Percentiles rank a stretch among this genome's conserved stretches.
These are phyloP conservation scores for Microstegium vimineum DNA, from an alignment of 176 grass and related monocot genomes.

Conservation along the genomic window DNA sequence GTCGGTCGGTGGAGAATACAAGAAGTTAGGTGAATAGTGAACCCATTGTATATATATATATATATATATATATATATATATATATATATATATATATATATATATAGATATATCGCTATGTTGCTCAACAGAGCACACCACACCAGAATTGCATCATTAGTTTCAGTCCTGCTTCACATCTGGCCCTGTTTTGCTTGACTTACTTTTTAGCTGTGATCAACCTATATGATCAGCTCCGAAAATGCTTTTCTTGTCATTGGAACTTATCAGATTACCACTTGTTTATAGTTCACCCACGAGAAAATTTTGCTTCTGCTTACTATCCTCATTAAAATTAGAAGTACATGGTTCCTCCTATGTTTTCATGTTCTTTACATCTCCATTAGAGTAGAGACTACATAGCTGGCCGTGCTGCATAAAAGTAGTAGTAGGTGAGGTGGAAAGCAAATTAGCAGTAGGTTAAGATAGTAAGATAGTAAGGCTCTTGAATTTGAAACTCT, in stretches of 20 bases:
- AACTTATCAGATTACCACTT: neutral
- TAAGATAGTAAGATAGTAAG: slow-evolving; percentile 14
- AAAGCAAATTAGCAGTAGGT: slow-evolving; percentile 10
- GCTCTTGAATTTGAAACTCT: slow-evolving; percentile 10
- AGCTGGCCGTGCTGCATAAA: slow-evolving; percentile 14
- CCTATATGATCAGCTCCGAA: slow-evolving; percentile 12
- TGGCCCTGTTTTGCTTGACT: slow-evolving; percentile 19
- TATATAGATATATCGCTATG: slow-evolving; percentile 5
- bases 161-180: slow-evolving; percentile 21
- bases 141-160: slow-evolving; percentile 26
- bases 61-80: too few relatives aligned
- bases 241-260: slow-evolving; percentile 2
- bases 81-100: too few relatives aligned
- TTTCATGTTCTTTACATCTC: neutral
- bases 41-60: neutral
- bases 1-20: neutral
- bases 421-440: neutral
- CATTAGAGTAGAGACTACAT: slow-evolving; percentile 20
- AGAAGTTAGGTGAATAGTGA: slow-evolving; percentile 5
- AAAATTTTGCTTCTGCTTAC: neutral
- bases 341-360: neutral
- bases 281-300: neutral
- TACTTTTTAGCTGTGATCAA: slow-evolving; percentile 37
- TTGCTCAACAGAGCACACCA: slow-evolving; percentile 21
- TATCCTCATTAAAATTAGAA: neutral